Conservation (phyloP, 768 basidiomycete genomes). For the Rhodotorula taiwanensis region DNA sequence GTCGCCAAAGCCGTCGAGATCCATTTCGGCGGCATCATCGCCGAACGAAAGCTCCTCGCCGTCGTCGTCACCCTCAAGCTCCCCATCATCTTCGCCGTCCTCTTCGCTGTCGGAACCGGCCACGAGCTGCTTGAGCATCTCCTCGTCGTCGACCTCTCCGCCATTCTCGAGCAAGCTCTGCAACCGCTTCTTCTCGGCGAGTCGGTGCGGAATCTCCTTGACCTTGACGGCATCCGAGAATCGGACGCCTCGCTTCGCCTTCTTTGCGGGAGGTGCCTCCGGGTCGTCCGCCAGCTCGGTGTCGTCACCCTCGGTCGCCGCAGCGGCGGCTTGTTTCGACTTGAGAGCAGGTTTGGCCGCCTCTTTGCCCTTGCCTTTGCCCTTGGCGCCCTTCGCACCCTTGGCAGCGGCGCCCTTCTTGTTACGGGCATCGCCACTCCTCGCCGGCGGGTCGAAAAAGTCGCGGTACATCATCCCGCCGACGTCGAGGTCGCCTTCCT, state of each 20-base stretch:
- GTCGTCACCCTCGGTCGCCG: background rate
- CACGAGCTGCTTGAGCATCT: conserved; percentile 20
- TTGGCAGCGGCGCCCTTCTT: conserved; percentile 1
- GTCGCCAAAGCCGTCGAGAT: conserved; percentile 33
- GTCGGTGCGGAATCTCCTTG: conserved; percentile 59
- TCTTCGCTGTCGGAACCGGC: conserved; percentile 32
- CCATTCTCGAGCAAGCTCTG: conserved; percentile 21
- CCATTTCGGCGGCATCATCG: conserved; percentile 35
- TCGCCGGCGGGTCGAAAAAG: conserved; percentile 62
- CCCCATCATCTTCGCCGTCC: conserved; percentile 12
- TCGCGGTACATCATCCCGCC: conserved; percentile 56
- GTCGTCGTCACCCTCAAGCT: conserved; percentile 41
- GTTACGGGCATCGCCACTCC: background rate
- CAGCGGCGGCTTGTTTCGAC: conserved; percentile 1
- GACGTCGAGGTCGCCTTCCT: conserved; percentile 45
- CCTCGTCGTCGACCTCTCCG: conserved; percentile 42
- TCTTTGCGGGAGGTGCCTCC: background rate
- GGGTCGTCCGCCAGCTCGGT: background rate
- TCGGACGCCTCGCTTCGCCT: conserved; percentile 52
- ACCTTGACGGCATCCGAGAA: conserved; percentile 76
- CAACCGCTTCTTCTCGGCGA: conserved; percentile 13
- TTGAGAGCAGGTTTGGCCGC: conserved; percentile 2
- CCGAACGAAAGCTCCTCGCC: conserved; percentile 27
- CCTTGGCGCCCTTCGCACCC: no score
- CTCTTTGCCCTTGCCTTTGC: conserved; percentile 16